phyloP scores from a whole-genome alignment of 1,284 basidiomycete genomes.

The Mycena sp. region DNA sequence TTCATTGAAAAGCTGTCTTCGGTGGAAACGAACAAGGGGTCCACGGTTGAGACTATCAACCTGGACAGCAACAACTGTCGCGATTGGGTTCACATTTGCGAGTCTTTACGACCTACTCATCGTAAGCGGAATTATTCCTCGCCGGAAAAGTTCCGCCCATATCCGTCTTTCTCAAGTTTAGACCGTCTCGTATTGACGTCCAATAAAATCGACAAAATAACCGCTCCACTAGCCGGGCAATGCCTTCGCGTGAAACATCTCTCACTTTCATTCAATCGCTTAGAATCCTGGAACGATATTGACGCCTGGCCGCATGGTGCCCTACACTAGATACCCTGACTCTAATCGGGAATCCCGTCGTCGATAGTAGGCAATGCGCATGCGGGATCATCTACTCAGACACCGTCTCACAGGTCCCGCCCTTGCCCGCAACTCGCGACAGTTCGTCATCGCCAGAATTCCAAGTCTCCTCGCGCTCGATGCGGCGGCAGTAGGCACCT shows the following conservation, averaged over 20 bases:
- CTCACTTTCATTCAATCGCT: constrained; percentile 69
- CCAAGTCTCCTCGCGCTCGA: constrained; percentile 74
- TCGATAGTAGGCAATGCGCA: constrained; percentile 55
- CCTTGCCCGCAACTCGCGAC: constrained; percentile 60
- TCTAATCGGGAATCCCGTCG: constrained; percentile 69
- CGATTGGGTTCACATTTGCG: constrained; percentile 66
- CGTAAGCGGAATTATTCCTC: no score
- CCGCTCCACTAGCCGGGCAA: constrained; percentile 45
- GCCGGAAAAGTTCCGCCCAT: not conserved
- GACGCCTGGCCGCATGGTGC: constrained; percentile 77
- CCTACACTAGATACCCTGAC: constrained; percentile 68
- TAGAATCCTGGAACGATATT: constrained; percentile 74
- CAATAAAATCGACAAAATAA: constrained; percentile 66
- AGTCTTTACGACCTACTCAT: constrained; percentile 57
- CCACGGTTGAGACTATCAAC: constrained; percentile 68
- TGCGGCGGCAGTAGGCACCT: constrained; percentile 64
- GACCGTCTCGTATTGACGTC: constrained; percentile 73
- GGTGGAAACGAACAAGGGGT: constrained; percentile 31
- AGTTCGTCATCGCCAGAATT: constrained; percentile 79
- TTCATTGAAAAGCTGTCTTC: constrained; percentile 52
- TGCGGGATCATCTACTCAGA: constrained; percentile 21
- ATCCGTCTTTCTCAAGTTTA: constrained; percentile 37
- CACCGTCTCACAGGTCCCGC: constrained; percentile 49
- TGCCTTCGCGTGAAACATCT: constrained; percentile 61
- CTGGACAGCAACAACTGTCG: constrained; percentile 77